Evolutionary conservation across 768 basidiomycete genomes (phyloP), one percentile per base, ranked within the genome.

Genomic region (Tylopilus intermedius): DNA sequence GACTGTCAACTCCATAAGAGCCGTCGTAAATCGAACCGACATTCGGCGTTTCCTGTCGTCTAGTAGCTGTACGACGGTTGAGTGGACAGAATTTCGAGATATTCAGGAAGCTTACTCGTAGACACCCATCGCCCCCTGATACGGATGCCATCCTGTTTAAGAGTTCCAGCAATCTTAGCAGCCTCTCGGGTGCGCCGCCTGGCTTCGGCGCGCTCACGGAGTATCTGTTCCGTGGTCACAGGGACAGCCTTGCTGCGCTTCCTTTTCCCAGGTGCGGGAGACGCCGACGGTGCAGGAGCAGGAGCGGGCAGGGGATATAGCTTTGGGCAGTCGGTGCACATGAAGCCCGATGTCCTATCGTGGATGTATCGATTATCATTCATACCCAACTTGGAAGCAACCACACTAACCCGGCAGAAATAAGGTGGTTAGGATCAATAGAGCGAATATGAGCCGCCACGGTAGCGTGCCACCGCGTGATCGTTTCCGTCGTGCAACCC

Each of bases 81-180:
- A 44, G 54, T 47, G 39, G 24, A 33, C 38, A 43, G 21, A 14
- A 42, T 49, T 27, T 47, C 49, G 22, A 44, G 35, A 10, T 3
- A 49, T 24, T 41, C 18, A 50, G 14, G 27, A 35, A 40, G 32
- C 74, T 55, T 62, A 82, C 81, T 64, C 49, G 82, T 76, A 24
- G 84, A 67, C 29, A 75, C 58, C 83, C 84, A 86, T 48, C 77
- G 75, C 14, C 83, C 84, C 55, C 84, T 74, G 51, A 86, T 76
- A 48, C 71, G 71, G 43, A 81, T 67, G 10, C 78, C 79, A 42
- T 68, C 70, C 37, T 64, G 55, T 48, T 62, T 58, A 30, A 67
- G 58, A 52, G 67, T 65, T 45, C 69, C 71, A 10, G 68, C 54
- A 38, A 61, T 67, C 57, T 71, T 70, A 26, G 69, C 63, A 42